Evolutionary conservation across 176 grass and related monocot species (phyloP).

Genomic region (Ensete glaucum): DNA sequence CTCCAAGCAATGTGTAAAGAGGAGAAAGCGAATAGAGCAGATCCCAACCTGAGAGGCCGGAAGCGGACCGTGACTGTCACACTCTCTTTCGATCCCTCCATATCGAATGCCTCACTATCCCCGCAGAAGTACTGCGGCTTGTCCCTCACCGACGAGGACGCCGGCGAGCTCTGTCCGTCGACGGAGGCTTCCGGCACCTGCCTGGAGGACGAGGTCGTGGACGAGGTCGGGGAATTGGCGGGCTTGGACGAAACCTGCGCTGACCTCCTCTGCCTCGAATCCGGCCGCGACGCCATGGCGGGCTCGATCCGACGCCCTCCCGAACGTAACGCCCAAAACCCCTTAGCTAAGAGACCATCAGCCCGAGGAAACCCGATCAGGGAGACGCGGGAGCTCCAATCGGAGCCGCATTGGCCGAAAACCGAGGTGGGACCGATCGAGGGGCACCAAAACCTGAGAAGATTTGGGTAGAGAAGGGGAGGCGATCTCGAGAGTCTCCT

Average conservation of each 20-base stretch:
- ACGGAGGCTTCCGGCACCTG: conserved; percentile 59
- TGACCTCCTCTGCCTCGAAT: conserved; percentile 43
- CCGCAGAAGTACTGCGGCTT: conserved; percentile 25
- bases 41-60: conserved; percentile 75
- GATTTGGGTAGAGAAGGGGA: conserved; percentile 18
- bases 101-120: conserved; percentile 31
- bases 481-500: conserved; percentile 26
- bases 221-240: conserved; percentile 64
- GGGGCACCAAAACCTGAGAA: conserved; percentile 11
- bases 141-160: conserved; percentile 29
- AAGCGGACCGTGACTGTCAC: conserved; percentile 96
- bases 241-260: conserved; percentile 22
- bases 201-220: conserved; percentile 62
- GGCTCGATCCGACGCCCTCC: neutral
- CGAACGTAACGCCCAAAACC: neutral
- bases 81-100: conserved; percentile 69
- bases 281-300: conserved; percentile 11
- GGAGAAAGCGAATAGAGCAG: conserved; percentile 5
- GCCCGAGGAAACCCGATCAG: neutral
- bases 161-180: conserved; percentile 52
- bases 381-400: conserved; percentile 36
- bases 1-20: neutral
- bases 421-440: conserved; percentile 14
- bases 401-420: conserved; percentile 37
- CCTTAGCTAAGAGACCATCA: neutral